phyloP scores from a whole-genome alignment of 2,329 filamentous ascomycete species.

The Cytospora leucostoma region DNA sequence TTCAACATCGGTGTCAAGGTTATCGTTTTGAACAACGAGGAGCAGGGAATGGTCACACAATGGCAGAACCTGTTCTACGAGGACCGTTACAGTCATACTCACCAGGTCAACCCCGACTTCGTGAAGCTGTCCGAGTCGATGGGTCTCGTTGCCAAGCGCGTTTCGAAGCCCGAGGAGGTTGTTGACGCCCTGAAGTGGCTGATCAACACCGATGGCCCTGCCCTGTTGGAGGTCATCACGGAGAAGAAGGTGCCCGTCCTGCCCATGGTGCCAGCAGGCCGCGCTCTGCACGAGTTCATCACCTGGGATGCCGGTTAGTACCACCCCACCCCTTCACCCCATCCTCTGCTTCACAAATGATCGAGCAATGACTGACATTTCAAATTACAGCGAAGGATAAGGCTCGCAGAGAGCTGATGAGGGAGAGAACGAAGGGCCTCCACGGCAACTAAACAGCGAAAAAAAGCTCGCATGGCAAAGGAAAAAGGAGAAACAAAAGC shows the following conservation, averaged over 20 bases:
- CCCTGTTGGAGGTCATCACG: constrained; percentile 86
- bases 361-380: constrained; percentile 39
- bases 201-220: constrained; percentile 86
- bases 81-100: constrained; percentile 88
- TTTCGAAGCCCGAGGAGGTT: constrained; percentile 74
- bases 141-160: constrained; percentile 75
- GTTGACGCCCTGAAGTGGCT: constrained; percentile 82
- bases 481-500: background rate
- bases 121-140: constrained; percentile 91
- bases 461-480: background rate
- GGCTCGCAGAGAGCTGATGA: constrained; percentile 67
- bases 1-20: constrained; percentile 97
- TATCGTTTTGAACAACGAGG: constrained; percentile 93
- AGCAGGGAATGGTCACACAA: constrained; percentile 98
- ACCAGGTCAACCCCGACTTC: constrained; percentile 95
- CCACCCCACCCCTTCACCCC: background rate
- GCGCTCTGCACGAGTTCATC: constrained; percentile 88
- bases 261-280: constrained; percentile 92
- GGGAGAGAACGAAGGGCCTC: constrained; percentile 58
- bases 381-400: constrained; percentile 63
- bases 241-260: constrained; percentile 94
- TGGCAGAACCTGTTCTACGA: constrained; percentile 99
- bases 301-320: constrained; percentile 76
- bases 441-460: constrained; percentile 39
- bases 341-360: constrained; percentile 20